Base-by-base conservation (phyloP, 768 basidiomycete genomes). In the Flagelloscypha sp. region DNA sequence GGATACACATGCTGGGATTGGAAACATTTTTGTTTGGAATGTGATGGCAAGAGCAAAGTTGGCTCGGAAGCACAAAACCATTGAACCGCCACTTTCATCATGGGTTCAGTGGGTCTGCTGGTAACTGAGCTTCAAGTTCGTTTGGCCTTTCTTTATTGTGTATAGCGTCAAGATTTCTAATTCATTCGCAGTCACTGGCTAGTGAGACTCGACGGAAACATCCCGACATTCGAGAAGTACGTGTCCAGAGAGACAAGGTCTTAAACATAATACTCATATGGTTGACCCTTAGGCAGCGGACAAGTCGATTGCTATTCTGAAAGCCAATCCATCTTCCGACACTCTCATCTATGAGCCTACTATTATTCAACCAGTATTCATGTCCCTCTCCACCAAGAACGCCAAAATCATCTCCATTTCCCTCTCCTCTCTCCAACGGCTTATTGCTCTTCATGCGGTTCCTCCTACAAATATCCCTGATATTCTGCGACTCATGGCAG, bases 321-420 rank as follows among this genome's bases (percentile, higher is more conserved):
- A 80, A 44, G 69, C 84, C n/a, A 83, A 84, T 18, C 84, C 87
- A 18, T 29, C 18, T 12, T 25, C 33, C 28, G 38, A 31, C 32
- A 42, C 23, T 28, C 28, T 30, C 18, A 19, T 40, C 30, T 25
- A 18, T 35, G 10, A 28, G 28, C 15, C 16, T 22, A 35, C n/a
- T 20, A 46, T 16, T 33, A 33, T 94, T 13, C 68, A 76, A 31
- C 94, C 94, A 0, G 79, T 97, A 1, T 89, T 92, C 50, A 87
- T 94, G 79, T 90, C 90, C 31, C 92, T 90, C 46, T 79, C 83
- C 19, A 95, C 89, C 4, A 88, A 84, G 60, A 89, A 89, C 48
- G 78, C 85, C 2, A 98, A 98, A 69, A 84, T 97, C 35, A 81
- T 97, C 29, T 84, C 86, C 1, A 90, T 97, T 44, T 84, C 86